phyloP scores from a whole-genome alignment of 345 rosid species.

The Corchorus olitorius region DNA sequence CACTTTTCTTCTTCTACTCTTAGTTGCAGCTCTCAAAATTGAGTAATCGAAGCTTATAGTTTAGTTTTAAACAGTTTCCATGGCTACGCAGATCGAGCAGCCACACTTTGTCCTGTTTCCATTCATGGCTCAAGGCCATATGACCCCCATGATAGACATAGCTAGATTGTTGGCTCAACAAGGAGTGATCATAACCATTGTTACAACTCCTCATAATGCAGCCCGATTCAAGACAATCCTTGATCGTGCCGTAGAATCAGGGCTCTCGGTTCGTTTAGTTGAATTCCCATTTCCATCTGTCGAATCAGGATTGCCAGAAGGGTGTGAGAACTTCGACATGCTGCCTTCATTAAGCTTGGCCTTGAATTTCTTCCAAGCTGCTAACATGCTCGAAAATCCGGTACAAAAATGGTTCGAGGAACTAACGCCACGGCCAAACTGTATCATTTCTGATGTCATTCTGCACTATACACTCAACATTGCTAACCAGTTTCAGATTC shows the following conservation, averaged over 20 bases:
- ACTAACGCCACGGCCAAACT: slow-evolving; percentile 37
- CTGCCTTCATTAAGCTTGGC: slow-evolving; percentile 18
- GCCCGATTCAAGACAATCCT: slow-evolving; percentile 23
- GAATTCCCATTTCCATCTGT: slow-evolving; percentile 29
- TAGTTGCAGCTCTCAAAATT: neutral
- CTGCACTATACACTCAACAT: slow-evolving; percentile 33
- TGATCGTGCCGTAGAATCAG: slow-evolving; percentile 22
- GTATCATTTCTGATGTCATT: slow-evolving; percentile 47
- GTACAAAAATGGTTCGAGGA: slow-evolving; percentile 29
- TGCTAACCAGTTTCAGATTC: slow-evolving; percentile 44
- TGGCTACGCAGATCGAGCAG: neutral
- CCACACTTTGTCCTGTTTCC: slow-evolving; percentile 51
- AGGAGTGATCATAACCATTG: slow-evolving; percentile 41
- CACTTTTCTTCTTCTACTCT: neutral
- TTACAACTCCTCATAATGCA: slow-evolving; percentile 47
- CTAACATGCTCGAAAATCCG: slow-evolving; percentile 21
- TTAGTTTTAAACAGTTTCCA: neutral
- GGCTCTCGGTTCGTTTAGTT: slow-evolving; percentile 26
- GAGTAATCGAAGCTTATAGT: neutral
- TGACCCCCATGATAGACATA: slow-evolving; percentile 53
- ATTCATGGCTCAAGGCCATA: slow-evolving; percentile 60
- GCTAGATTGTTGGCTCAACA: slow-evolving; percentile 48
- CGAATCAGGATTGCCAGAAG: slow-evolving; percentile 41
- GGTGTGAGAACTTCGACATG: slow-evolving; percentile 41
- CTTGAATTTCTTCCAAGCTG: slow-evolving; percentile 29